Conservation (phyloP, 345 rosid species). For the Geranium brycei region DNA sequence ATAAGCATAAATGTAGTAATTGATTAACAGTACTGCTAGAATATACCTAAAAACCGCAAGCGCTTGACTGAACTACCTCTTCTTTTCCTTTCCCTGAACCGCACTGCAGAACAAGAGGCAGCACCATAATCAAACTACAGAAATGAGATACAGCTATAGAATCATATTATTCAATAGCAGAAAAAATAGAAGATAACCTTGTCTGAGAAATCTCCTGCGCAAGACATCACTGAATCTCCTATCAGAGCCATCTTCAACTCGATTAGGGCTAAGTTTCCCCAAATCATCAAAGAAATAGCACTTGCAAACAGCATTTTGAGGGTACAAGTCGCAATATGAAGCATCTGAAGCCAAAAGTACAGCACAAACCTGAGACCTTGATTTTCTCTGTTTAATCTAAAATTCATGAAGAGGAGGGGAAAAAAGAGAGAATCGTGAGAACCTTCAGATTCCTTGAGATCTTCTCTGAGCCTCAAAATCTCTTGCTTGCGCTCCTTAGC, state of each 20-base stretch:
- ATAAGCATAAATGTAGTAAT: not conserved
- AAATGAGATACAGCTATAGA: not conserved
- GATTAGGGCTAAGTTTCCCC: slow-evolving; percentile 43
- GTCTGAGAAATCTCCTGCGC: slow-evolving; percentile 70
- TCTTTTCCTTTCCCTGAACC: slow-evolving; percentile 33
- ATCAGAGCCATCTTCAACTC: slow-evolving; percentile 29
- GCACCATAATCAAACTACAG: slow-evolving; percentile 2
- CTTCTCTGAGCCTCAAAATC: slow-evolving; percentile 52
- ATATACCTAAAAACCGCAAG: slow-evolving; percentile 29
- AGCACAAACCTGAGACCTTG: not conserved
- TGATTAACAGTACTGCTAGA: no score
- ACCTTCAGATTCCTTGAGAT: slow-evolving; percentile 79
- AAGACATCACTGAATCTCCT: slow-evolving; percentile 46
- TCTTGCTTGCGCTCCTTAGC: slow-evolving; percentile 77
- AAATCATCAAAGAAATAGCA: slow-evolving; percentile 73
- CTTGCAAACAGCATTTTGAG: slow-evolving; percentile 57
- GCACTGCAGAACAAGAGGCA: slow-evolving; percentile 31
- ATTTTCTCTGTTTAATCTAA: not conserved
- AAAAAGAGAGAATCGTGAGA: slow-evolving; percentile 1
- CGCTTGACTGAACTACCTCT: slow-evolving; percentile 22
- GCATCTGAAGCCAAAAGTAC: slow-evolving; percentile 31
- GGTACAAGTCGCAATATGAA: slow-evolving; percentile 41
- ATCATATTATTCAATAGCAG: slow-evolving; percentile 1
- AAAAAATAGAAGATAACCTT: slow-evolving; percentile 29
- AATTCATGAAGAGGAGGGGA: not conserved